Evolutionary conservation across 2,329 filamentous ascomycete species (phyloP).

Genomic region (Cordyceps sp.): DNA sequence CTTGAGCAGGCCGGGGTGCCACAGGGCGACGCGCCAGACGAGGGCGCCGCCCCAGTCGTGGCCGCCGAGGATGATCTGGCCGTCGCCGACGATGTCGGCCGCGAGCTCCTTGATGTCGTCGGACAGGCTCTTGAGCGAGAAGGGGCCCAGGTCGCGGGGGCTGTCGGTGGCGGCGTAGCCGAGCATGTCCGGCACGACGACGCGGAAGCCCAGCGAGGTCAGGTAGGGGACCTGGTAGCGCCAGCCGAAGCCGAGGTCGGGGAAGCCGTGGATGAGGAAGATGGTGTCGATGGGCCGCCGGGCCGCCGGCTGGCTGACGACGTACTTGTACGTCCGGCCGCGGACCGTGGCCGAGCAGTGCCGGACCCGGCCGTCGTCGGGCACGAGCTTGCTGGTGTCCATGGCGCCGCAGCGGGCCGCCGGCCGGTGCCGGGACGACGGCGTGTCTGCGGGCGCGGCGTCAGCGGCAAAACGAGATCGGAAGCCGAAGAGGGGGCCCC

Average conservation of each 20-base stretch:
- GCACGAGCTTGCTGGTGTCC: conserved; percentile 45
- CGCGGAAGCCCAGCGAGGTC: conserved; percentile 53
- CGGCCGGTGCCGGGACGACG: too few relatives aligned
- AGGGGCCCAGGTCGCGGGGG: conserved; percentile 43
- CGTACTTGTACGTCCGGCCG: conserved; percentile 54
- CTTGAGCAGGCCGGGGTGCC: conserved; percentile 54
- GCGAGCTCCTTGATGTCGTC: conserved; percentile 63
- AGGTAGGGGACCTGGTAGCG: conserved; percentile 74
- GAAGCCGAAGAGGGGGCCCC: too few relatives aligned
- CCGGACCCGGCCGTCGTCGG: conserved; percentile 49
- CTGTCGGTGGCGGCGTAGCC: conserved; percentile 69
- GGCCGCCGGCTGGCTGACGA: conserved; percentile 32
- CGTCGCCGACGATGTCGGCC: conserved; percentile 28
- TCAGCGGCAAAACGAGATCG: neutral
- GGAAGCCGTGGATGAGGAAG: conserved; percentile 57
- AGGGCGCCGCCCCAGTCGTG: conserved; percentile 85
- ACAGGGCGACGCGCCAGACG: conserved; percentile 58
- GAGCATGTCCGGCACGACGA: conserved; percentile 73
- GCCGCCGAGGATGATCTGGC: conserved; percentile 62
- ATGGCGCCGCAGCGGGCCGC: too few relatives aligned
- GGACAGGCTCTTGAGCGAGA: conserved; percentile 55
- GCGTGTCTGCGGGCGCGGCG: neutral
- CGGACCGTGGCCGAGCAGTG: conserved; percentile 47
- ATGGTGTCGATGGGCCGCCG: conserved; percentile 28
- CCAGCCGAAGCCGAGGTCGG: conserved; percentile 75